Evolutionary conservation across 495 filamentous ascomycete species (phyloP).

Genomic region (Penicillium fimorum): DNA sequence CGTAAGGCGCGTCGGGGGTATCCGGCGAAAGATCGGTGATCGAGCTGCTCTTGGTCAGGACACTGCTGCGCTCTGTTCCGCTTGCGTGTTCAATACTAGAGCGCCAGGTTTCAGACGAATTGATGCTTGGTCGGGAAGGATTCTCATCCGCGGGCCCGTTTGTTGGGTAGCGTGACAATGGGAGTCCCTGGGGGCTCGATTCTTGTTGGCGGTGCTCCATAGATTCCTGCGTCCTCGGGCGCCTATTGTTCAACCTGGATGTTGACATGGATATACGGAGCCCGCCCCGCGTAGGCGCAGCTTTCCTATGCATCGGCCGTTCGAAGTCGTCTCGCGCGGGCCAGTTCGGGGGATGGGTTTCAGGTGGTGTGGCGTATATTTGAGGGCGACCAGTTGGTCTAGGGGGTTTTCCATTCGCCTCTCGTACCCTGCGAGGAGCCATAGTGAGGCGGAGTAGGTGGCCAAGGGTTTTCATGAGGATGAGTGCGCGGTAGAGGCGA

Average conservation of each 20-base stretch:
- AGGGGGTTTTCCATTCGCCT: constrained; percentile 23
- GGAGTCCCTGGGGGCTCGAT: constrained; percentile 22
- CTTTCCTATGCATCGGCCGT: constrained; percentile 28
- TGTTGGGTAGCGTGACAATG: constrained; percentile 35
- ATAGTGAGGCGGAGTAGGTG: constrained; percentile 30
- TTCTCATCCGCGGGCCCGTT: constrained; percentile 44
- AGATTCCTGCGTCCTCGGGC: constrained; percentile 29
- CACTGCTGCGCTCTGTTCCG: constrained; percentile 76
- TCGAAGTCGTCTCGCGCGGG: constrained; percentile 30
- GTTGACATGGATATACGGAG: constrained; percentile 47
- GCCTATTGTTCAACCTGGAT: constrained; percentile 31
- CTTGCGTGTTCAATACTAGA: constrained; percentile 68
- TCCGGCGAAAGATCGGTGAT: constrained; percentile 64
- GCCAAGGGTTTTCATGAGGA: constrained; percentile 29
- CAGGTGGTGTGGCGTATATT: constrained; percentile 21
- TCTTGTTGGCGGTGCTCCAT: constrained; percentile 32
- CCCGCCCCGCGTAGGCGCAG: constrained; percentile 27
- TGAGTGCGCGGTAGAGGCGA: constrained; percentile 29
- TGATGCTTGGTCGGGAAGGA: constrained; percentile 66
- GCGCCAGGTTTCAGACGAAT: constrained; percentile 65
- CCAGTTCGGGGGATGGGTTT: constrained; percentile 19
- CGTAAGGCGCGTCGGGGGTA: constrained; percentile 50
- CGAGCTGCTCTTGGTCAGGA: constrained; percentile 77
- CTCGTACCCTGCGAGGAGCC: constrained; percentile 22
- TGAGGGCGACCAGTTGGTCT: constrained; percentile 24